These are phyloP conservation scores for Mycena galericulata DNA, from an alignment of 768 basidiomycete genomes.

Conservation along the genomic window DNA sequence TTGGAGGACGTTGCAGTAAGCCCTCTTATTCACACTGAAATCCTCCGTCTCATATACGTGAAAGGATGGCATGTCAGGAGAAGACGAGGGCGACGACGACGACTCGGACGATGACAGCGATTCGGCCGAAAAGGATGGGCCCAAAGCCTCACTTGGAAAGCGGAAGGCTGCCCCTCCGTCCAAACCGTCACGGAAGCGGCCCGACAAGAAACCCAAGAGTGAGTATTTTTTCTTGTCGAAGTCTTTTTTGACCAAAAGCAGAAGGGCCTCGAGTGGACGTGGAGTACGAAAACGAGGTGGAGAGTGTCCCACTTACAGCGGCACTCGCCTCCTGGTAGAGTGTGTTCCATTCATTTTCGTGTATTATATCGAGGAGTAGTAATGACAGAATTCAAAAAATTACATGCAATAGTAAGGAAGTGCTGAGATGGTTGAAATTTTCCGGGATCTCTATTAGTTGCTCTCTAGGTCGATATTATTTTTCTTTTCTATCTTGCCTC, in stretches of 20 bases:
- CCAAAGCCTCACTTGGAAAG: conserved; percentile 70
- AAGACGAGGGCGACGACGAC: conserved; percentile 52
- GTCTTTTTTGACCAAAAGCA: conserved; percentile 40
- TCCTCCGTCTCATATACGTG: conserved; percentile 28
- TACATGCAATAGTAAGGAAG: background rate
- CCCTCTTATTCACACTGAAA: conserved; percentile 27
- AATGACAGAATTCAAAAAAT: conserved; percentile 21
- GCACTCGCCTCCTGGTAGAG: conserved; percentile 66
- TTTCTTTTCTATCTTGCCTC: conserved; percentile 48
- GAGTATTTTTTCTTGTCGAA: conserved; percentile 41
- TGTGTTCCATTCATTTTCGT: conserved; percentile 27
- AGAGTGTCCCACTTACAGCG: conserved; percentile 68
- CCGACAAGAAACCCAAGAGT: conserved; percentile 73
- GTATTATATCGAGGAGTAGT: conserved; percentile 30
- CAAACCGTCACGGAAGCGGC: conserved; percentile 63
- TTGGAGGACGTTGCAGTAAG: conserved; percentile 77
- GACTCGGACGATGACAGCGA: conserved; percentile 52
- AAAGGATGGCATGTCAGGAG: conserved; percentile 60
- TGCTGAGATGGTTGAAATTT: background rate
- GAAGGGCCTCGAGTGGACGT: conserved; percentile 90
- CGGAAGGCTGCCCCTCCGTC: conserved; percentile 67
- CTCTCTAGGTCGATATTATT: conserved; percentile 41
- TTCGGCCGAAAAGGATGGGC: conserved; percentile 47
- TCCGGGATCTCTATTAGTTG: conserved; percentile 4
- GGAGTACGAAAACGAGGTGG: conserved; percentile 96